These are phyloP conservation scores for Globomyces pollinis-pini DNA, from an alignment of 192 early-diverging fungal species.

Conservation along the genomic window DNA sequence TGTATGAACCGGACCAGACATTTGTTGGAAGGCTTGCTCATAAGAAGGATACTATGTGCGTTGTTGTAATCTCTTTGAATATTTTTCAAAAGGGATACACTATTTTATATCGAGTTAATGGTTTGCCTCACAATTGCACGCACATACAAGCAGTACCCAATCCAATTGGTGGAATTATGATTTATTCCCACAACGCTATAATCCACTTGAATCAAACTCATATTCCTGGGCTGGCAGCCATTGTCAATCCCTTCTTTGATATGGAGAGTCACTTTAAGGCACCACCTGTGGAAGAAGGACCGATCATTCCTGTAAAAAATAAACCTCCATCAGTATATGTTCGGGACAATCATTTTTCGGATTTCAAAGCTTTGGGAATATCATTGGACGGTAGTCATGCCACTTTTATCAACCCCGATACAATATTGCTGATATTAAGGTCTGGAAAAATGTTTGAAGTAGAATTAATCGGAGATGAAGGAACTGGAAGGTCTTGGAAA, in stretches of 20 bases:
- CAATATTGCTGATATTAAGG: constrained; percentile 61
- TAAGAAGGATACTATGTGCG: constrained; percentile 59
- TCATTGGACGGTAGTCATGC: constrained; percentile 60
- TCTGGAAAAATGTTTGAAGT: constrained; percentile 67
- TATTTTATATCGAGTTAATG: constrained; percentile 67
- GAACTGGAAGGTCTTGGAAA: constrained; percentile 59
- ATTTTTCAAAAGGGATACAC: constrained; percentile 64
- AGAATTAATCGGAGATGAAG: constrained; percentile 52
- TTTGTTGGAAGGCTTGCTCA: constrained; percentile 39
- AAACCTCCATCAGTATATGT: constrained; percentile 33
- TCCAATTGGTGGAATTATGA: constrained; percentile 80
- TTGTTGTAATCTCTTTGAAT: constrained; percentile 84
- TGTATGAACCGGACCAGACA: constrained; percentile 70
- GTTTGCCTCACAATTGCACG: constrained; percentile 78
- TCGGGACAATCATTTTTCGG: constrained; percentile 22
- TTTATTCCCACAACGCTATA: constrained; percentile 70
- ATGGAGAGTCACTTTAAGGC: constrained; percentile 28
- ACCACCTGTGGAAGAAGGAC: constrained; percentile 18
- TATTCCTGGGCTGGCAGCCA: constrained; percentile 63
- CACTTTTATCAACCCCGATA: constrained; percentile 61
- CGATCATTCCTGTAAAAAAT: constrained; percentile 13
- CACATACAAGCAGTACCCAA: constrained; percentile 64
- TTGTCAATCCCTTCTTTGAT: constrained; percentile 67
- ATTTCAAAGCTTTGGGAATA: constrained; percentile 55
- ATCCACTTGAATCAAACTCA: constrained; percentile 78